Base-by-base conservation (phyloP, 441 rosid species). In the Heliophila coronopifolia region DNA sequence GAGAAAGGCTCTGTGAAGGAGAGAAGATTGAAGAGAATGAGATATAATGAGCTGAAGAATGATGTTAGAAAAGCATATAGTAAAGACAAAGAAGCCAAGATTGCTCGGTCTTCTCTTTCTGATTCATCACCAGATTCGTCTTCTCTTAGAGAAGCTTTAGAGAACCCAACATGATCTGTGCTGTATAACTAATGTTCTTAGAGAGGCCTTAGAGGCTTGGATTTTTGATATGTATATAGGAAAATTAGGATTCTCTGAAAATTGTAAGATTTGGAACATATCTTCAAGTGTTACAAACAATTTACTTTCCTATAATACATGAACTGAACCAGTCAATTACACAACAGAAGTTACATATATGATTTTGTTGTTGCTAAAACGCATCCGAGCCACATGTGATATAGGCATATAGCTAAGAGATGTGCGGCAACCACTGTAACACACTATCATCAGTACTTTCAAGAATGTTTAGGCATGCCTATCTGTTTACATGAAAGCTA, bases 11-110 rank as follows among this genome's bases (percentile, higher is more conserved):
- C 75, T 3, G 67, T 33, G 3, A 77, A 79, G 31, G 96, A 91
- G 52, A 81, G 77, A 52, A 71, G 68, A 57, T 20, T 66, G 42
- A 87, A 83, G 79, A 74, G 80, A 44, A 70, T 27, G 50, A 82
- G 95, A 20, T 87, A 73, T 71, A 72, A 73, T 56, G 96, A 85
- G 69, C 87, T 92, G 33, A 88, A 81, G 63, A 82, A 69, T 0
- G 87, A 84, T 36, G 81, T 92, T 56, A 82, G 69, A 20, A 85
- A 71, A 68, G 95, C 98, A 7, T 85, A 79, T 61, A 65, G 26
- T 11, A 92, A 76, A 76, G 98, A 92, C 72, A 91, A 82, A 68
- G 24, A 54, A 35, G 87, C 92, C 2, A 86, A 66, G 72, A 53
- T 45, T 38, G 73, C 68, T 4, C 67, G 69, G 52, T 47, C 74